A percentile compares a stretch with the other conserved stretches of the same genome.
These are phyloP conservation scores for Volvariella volvacea DNA, from an alignment of 1,284 basidiomycete genomes.

Conservation along the genomic window DNA sequence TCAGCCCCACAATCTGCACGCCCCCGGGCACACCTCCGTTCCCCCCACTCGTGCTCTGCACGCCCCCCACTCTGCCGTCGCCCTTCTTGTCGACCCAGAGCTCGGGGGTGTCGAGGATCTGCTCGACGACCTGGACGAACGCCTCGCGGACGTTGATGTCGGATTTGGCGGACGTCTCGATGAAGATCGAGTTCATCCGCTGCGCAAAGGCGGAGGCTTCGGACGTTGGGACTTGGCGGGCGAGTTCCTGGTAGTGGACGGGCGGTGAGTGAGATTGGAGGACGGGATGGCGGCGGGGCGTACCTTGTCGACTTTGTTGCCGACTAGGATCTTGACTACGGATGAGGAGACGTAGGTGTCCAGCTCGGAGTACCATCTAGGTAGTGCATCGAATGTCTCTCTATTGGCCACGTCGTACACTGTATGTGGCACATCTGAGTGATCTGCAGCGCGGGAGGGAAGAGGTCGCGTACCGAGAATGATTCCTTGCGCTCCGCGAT, in stretches of 20 bases:
- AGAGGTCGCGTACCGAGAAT: slow-evolving; percentile 62
- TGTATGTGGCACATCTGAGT: slow-evolving; percentile 20
- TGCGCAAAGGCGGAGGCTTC: slow-evolving; percentile 82
- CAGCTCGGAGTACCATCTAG: slow-evolving; percentile 91
- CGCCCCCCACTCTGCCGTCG: background rate
- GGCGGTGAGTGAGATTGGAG: background rate
- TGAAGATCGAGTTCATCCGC: slow-evolving; percentile 77
- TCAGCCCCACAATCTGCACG: slow-evolving; percentile 32
- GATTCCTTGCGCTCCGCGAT: slow-evolving; percentile 90
- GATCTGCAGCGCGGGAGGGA: background rate
- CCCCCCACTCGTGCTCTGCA: slow-evolving; percentile 27
- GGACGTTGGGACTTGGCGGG: slow-evolving; percentile 75
- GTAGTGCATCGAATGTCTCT: slow-evolving; percentile 87
- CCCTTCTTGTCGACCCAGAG: slow-evolving; percentile 36
- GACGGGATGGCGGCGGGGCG: slow-evolving; percentile 10
- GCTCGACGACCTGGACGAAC: slow-evolving; percentile 76
- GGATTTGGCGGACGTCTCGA: slow-evolving; percentile 89
- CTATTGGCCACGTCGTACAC: slow-evolving; percentile 94
- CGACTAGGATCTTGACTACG: slow-evolving; percentile 93
- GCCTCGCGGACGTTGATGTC: slow-evolving; percentile 73
- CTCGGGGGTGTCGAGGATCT: slow-evolving; percentile 64
- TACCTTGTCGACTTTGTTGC: slow-evolving; percentile 95
- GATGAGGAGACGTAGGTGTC: slow-evolving; percentile 86
- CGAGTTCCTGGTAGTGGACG: slow-evolving; percentile 61
- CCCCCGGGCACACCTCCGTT: slow-evolving; percentile 39